These are phyloP conservation scores for Leptographium flavum DNA, from an alignment of 2,329 filamentous ascomycete genomes.

Conservation along the genomic window DNA sequence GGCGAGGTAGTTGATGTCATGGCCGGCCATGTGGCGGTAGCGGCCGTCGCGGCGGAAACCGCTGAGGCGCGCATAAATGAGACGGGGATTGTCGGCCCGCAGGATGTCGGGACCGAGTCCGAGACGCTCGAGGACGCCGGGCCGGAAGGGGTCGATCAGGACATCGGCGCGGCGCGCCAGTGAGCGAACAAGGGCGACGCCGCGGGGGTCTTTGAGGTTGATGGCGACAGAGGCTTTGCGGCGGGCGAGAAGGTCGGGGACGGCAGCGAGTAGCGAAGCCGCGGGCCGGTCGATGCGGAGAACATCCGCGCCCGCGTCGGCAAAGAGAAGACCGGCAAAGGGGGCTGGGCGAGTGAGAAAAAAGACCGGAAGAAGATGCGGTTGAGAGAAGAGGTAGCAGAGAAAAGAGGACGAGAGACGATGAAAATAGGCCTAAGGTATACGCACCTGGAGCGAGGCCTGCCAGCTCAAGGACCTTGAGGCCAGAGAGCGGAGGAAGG, in stretches of 20 bases:
- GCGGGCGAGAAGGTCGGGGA: conserved; percentile 59
- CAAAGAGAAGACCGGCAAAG: conserved; percentile 76
- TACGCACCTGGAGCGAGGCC: conserved; percentile 45
- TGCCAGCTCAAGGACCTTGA: conserved; percentile 46
- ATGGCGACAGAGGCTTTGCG: conserved; percentile 70
- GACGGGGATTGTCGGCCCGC: conserved; percentile 50
- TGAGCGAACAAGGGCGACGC: conserved; percentile 49
- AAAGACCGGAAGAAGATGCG: background rate
- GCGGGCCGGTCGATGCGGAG: conserved; percentile 65
- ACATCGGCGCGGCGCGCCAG: conserved; percentile 56
- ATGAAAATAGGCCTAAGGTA: background rate
- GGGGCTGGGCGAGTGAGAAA: conserved; percentile 35
- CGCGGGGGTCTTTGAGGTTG: conserved; percentile 56
- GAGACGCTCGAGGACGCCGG: conserved; percentile 75
- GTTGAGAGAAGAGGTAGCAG: background rate
- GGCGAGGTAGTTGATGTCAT: conserved; percentile 94
- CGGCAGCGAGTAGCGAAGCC: conserved; percentile 4
- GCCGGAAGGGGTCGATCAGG: conserved; percentile 85
- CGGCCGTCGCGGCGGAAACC: conserved; percentile 79
- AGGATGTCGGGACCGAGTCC: conserved; percentile 61
- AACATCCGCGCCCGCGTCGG: conserved; percentile 79
- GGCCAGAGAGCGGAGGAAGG: conserved; percentile 27
- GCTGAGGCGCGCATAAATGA: conserved; percentile 77
- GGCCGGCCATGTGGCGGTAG: conserved; percentile 79
- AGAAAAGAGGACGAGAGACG: background rate